Base-by-base conservation (phyloP, 371 early-diverging fungal genomes). In the Capniomyces stellatus region DNA sequence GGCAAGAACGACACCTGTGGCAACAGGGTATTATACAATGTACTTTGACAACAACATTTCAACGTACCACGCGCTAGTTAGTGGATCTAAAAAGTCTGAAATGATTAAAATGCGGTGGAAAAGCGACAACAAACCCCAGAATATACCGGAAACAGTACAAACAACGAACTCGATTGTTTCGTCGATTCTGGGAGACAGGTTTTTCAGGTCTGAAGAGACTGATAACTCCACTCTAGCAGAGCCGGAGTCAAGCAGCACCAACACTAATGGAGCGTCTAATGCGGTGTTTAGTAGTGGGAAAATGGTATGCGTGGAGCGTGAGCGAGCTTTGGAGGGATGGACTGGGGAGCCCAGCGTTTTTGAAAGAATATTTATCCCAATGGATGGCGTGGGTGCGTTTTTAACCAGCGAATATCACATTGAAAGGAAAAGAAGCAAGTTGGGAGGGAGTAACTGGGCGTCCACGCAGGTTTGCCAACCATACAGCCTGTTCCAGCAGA, bases 291-390 rank as follows among this genome's bases (percentile, higher is more conserved):
- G 15, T 10, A 35, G 15, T 35, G 35, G 15, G 2, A 27, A 49
- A 49, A 24, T 24, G 6, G 28, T 30, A 4, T 24, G 15, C n/a
- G 28, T 49, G 28, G 54, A 55, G 15, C 18, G 3, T 2, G 55
- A 55, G 46, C 12, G 28, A 18, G 31, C 19, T 23, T 21, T 40
- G 23, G 54, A 54, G 29, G 18, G 23, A n/a, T 54, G 54, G 54
- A n/a, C 52, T 2, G 10, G 31, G 3, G 43, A 48, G 42, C 35
- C 41, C 31, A 54, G 31, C 29, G 3, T 22, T 15, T 18, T 48
- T 2, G 43, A 52, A 43, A 46, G 42, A 48, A 18, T 54, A 40
- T 54, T 21, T 31, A 49, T 49, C n/a, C 49, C 49, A 8, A 18
- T 49, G n/a, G 30, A 49, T 28, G 15, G 29, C 8, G 49, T 49